Percentiles rank a stretch among this genome's conserved stretches.
Evolutionary conservation across 495 filamentous ascomycete species (phyloP).

Genomic region (Tuber melanosporum): DNA sequence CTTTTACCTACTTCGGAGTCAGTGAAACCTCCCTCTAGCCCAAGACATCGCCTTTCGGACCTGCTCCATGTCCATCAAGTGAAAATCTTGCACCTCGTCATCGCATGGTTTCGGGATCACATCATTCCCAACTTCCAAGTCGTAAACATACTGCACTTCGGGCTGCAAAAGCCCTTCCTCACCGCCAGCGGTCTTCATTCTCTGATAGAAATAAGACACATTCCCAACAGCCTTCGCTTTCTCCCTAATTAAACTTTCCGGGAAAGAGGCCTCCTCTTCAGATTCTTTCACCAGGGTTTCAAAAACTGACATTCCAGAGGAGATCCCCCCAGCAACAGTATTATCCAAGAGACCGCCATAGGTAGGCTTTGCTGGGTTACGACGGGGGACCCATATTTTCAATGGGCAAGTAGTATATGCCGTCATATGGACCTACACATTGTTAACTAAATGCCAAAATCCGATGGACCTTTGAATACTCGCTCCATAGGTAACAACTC

Average conservation of each 20-base stretch:
- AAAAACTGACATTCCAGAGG: conserved; percentile 65
- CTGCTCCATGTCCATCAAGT: conserved; percentile 65
- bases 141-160: conserved; percentile 81
- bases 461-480: conserved; percentile 23
- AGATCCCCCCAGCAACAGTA: conserved; percentile 83
- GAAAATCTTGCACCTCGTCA: conserved; percentile 81
- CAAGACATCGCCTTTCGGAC: conserved; percentile 42
- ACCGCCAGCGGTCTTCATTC: conserved; percentile 70
- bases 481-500: conserved; percentile 75
- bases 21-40: not conserved
- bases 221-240: conserved; percentile 56
- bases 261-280: conserved; percentile 81
- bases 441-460: not conserved
- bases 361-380: conserved; percentile 70
- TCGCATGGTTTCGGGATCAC: conserved; percentile 69
- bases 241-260: conserved; percentile 59
- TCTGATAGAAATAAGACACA: conserved; percentile 78
- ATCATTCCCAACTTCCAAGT: conserved; percentile 66
- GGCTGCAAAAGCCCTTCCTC: conserved; percentile 85
- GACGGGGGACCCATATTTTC: conserved; percentile 76
- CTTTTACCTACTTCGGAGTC: conserved; percentile 42
- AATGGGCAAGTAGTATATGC: conserved; percentile 59
- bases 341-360: conserved; percentile 89
- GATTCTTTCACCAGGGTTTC: conserved; percentile 80
- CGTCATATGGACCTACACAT: conserved; percentile 62